Evolutionary conservation across 163 green algal species (phyloP), one percentile per base, ranked within the genome.

Genomic region (Volvox carteri): DNA sequence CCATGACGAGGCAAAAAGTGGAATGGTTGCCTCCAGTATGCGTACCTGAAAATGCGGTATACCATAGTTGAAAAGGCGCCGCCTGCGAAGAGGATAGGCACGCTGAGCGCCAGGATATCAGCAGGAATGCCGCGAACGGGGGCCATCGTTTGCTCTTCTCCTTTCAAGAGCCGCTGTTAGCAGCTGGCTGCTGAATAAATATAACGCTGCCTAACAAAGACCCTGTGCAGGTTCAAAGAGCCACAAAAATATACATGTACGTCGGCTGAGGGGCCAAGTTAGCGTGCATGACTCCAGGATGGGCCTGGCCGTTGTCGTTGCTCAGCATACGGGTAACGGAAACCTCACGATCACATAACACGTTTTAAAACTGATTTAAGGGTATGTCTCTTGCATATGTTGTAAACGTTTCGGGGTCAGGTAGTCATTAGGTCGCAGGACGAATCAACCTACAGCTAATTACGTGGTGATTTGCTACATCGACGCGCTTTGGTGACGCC

Each of bases 21-120:
- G 48, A 84, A 60, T 14, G 42, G 75, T 28, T 25, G 33, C 30
- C 5, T 19, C 21, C 44, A 25, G 50, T 39, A 28, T 41, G 4
- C 79, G 28, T 65, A 87, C 81, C 8, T 72, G 70, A 89, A 30
- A 35, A 84, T 48, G 19, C 84, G 52, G 72, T 89, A 89, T 1
- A 89, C 6, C 84, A 89, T 89, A 4, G 67, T 81, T 7, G 39
- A 56, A 74, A 89, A 89, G 0, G 84, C 84, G n/a, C 48, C 54
- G 14, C 54, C 84, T 7, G 84, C 84, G 54, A 89, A 89, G 19
- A 84, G 9, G 1, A 89, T 50, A 14, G 84, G 84, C 52, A 89
- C 84, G n/a, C 23, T 39, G 33, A 89, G 54, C 0, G 72, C 72
- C 35, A 88, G 67, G 18, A 88, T 81, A 62, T 88, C 83, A 62